Percentiles rank a stretch among this genome's conserved stretches.
phyloP scores from a whole-genome alignment of 2,329 filamentous ascomycete species.

The Zelopaecilomyces penicillatus region DNA sequence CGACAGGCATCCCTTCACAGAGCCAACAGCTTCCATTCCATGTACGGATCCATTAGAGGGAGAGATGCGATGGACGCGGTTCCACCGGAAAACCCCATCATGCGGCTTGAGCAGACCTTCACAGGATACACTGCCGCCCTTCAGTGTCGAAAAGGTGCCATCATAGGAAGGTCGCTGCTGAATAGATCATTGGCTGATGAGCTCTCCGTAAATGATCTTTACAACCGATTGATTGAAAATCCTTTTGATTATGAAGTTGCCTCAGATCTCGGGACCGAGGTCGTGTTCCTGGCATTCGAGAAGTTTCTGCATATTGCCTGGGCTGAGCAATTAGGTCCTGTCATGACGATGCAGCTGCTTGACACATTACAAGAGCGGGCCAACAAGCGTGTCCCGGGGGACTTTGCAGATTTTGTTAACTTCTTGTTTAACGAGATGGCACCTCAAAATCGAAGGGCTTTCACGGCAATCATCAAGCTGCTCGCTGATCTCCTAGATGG shows the following conservation, averaged over 20 bases:
- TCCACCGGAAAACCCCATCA: slow-evolving; percentile 55
- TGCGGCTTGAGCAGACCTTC: slow-evolving; percentile 75
- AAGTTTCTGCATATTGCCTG: slow-evolving; percentile 86
- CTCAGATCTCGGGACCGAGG: slow-evolving; percentile 68
- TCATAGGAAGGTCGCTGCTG: slow-evolving; percentile 68
- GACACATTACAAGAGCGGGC: slow-evolving; percentile 64
- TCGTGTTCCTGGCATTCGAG: slow-evolving; percentile 86
- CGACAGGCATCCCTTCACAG: slow-evolving; percentile 33
- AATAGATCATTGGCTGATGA: slow-evolving; percentile 65
- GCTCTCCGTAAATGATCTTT: slow-evolving; percentile 77
- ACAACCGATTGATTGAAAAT: slow-evolving; percentile 79
- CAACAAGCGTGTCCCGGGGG: slow-evolving; percentile 58
- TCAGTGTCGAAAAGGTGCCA: slow-evolving; percentile 77
- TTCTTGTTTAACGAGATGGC: slow-evolving; percentile 58
- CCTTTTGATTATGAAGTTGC: slow-evolving; percentile 69
- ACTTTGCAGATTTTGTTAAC: slow-evolving; percentile 63
- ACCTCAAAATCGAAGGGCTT: slow-evolving; percentile 65
- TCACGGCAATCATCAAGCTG: slow-evolving; percentile 75
- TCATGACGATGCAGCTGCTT: slow-evolving; percentile 65
- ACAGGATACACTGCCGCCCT: slow-evolving; percentile 74
- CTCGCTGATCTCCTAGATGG: slow-evolving; percentile 82
- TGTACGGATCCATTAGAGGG: slow-evolving; percentile 47
- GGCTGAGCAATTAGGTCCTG: slow-evolving; percentile 78
- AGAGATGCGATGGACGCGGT: slow-evolving; percentile 40
- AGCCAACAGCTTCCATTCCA: slow-evolving; percentile 42